Evolutionary conservation across 1,284 basidiomycete species (phyloP), one percentile per base, ranked within the genome.

Genomic region (Paramarasmius palmivorus): DNA sequence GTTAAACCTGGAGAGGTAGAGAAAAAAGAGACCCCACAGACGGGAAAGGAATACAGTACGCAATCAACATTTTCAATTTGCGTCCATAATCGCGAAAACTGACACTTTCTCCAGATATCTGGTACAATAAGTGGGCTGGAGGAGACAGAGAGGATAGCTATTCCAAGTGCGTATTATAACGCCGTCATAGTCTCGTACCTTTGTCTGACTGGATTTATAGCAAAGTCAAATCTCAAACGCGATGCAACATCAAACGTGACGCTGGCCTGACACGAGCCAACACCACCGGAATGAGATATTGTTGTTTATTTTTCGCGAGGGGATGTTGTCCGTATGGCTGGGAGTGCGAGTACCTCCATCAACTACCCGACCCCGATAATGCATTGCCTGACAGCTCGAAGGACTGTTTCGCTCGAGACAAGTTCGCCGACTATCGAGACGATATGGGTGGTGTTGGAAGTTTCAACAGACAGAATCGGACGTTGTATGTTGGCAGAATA

Each of bases 361-460:
- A 83, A 38, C 81, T 98, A 22, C 95, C 94, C 0, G 83, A 92
- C 54, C 82, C 87, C 0, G 67, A 76, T 50, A 74, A 78, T 54
- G 78, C 84, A 22, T 75, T 95, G 6, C 92, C 93, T 0, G 95
- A 98, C 70, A 88, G 90, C 45, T 94, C 94, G 4, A 91, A 95
- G 67, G 96, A 99, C 70, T 95, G 94, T 68, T 99, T 99, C 67
- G 95, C 94, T 0, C 81, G 96, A 52, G 95, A 98, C 75, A 98
- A 98, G 74, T 97, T 98, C 70, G 80, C 95, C 1, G 94, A 95
- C 69, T 99, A 98, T 73, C 80, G 96, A 59, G 96, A 99, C 69
- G 97, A 99, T 72, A 99, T 99, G 96, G 97, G 96, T 62, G 96
- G 96, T 69, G 96, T 98, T 22, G 96, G 96, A 19, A 93, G 92